These are phyloP conservation scores for Amphirosellinia nigrospora DNA, from an alignment of 495 filamentous ascomycete genomes.

Conservation along the genomic window DNA sequence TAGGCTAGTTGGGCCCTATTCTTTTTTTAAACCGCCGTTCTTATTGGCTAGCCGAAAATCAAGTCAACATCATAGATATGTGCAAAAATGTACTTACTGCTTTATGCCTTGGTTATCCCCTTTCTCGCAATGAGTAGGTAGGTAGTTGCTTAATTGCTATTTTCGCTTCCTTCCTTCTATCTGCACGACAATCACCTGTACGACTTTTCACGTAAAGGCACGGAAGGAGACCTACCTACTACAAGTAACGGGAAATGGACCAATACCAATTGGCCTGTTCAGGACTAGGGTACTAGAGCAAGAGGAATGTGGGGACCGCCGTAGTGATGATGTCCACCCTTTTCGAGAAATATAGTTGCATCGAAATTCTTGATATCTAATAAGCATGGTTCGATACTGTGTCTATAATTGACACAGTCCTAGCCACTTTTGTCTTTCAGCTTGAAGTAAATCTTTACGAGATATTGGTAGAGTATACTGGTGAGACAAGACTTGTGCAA, in stretches of 20 bases:
- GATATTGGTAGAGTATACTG: not conserved
- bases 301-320: not conserved
- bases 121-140: not conserved
- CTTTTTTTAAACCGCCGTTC: not conserved
- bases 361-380: not conserved
- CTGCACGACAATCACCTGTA: not conserved
- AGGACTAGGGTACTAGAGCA: conserved; percentile 1
- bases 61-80: too few relatives aligned
- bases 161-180: not conserved
- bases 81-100: not conserved
- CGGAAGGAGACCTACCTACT: not conserved
- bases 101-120: not conserved
- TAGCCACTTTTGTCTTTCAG: not conserved
- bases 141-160: too few relatives aligned
- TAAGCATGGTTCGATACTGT: not conserved
- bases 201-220: not conserved
- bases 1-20: not conserved
- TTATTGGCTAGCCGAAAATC: not conserved
- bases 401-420: not conserved
- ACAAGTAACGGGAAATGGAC: not conserved
- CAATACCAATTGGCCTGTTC: not conserved
- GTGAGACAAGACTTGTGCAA: not conserved
- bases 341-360: not conserved
- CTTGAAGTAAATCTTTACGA: not conserved
- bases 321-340: not conserved